These are phyloP conservation scores for Aspergillus incahuasiensis DNA, from an alignment of 495 filamentous ascomycete species.

Conservation along the genomic window DNA sequence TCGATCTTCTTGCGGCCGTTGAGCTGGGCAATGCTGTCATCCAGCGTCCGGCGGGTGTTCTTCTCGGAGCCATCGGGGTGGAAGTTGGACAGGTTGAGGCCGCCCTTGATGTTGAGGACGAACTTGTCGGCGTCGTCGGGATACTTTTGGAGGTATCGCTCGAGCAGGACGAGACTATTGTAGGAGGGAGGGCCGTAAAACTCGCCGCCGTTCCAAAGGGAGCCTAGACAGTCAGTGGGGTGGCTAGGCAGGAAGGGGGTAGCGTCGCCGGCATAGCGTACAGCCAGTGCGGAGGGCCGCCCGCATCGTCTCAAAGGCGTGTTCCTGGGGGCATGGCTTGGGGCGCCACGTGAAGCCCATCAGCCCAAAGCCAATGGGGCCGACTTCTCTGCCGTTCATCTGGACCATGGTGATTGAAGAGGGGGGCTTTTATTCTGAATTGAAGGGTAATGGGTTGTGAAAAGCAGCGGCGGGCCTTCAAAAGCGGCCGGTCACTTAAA, in stretches of 20 bases:
- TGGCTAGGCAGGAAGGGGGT: conserved; percentile 36
- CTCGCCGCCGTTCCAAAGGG: conserved; percentile 79
- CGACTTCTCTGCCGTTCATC: neutral
- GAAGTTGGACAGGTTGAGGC: conserved; percentile 29
- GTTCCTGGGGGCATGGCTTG: conserved; percentile 50
- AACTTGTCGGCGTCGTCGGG: conserved; percentile 58
- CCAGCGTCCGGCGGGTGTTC: conserved; percentile 60
- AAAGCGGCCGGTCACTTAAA: too few species aligned
- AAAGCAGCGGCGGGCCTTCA: too few species aligned
- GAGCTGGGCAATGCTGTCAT: conserved; percentile 53
- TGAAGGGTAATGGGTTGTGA: too few species aligned
- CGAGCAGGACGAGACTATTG: conserved; percentile 59
- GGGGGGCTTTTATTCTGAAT: too few species aligned
- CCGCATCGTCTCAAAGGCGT: conserved; percentile 64
- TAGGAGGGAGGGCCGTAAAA: conserved; percentile 69
- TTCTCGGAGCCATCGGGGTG: conserved; percentile 56
- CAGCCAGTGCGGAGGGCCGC: conserved; percentile 57
- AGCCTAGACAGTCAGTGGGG: conserved; percentile 28
- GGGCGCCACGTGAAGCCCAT: conserved; percentile 57
- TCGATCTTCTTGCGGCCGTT: conserved; percentile 76
- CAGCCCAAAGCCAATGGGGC: conserved; percentile 6
- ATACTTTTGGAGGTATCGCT: conserved; percentile 56
- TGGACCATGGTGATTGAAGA: neutral
- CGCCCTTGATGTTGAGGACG: conserved; percentile 59
- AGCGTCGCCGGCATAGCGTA: conserved; percentile 59